Percentiles rank a stretch among this genome's conserved stretches.
These are phyloP conservation scores for Dillenia turbinata DNA, from an alignment of 164 flowering plant species.

Conservation along the genomic window DNA sequence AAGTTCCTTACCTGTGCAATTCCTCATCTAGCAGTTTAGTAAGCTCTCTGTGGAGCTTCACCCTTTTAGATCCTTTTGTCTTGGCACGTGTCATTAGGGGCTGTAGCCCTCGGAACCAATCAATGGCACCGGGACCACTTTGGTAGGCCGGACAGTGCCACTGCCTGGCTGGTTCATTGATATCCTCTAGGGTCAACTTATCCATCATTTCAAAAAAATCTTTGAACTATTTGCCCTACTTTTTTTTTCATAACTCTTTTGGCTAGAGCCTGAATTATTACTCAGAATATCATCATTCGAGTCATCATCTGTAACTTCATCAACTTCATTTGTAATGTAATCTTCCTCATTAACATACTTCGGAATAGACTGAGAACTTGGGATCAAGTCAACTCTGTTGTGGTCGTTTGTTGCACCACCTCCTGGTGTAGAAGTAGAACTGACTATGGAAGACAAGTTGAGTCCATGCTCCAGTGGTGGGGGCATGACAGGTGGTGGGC, in stretches of 20 bases:
- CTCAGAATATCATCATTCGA: slow-evolving; percentile 60
- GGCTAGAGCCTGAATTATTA: slow-evolving; percentile 74
- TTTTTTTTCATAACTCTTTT: slow-evolving; percentile 57
- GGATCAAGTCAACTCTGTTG: not conserved
- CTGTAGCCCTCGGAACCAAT: slow-evolving; percentile 83
- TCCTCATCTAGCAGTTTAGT: slow-evolving; percentile 82
- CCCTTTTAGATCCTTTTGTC: slow-evolving; percentile 69
- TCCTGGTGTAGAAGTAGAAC: slow-evolving; percentile 16
- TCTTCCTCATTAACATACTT: slow-evolving; percentile 23
- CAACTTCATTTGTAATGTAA: slow-evolving; percentile 17
- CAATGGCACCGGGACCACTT: slow-evolving; percentile 91
- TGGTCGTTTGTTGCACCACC: slow-evolving; percentile 15
- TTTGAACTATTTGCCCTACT: slow-evolving; percentile 59
- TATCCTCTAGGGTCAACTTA: slow-evolving; percentile 39
- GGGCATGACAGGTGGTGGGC: slow-evolving; percentile 29
- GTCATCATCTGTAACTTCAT: slow-evolving; percentile 27
- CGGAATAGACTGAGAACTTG: slow-evolving; percentile 7
- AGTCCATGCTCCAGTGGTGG: slow-evolving; percentile 71
- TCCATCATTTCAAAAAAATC: slow-evolving; percentile 59
- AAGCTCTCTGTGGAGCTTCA: slow-evolving; percentile 68
- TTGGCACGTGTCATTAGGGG: slow-evolving; percentile 83
- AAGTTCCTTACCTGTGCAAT: slow-evolving; percentile 53
- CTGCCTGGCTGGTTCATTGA: slow-evolving; percentile 68
- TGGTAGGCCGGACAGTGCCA: slow-evolving; percentile 99
- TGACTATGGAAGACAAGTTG: slow-evolving; percentile 50